Conservation (phyloP, 371 early-diverging fungal genomes). For the Circinella umbellata region DNA sequence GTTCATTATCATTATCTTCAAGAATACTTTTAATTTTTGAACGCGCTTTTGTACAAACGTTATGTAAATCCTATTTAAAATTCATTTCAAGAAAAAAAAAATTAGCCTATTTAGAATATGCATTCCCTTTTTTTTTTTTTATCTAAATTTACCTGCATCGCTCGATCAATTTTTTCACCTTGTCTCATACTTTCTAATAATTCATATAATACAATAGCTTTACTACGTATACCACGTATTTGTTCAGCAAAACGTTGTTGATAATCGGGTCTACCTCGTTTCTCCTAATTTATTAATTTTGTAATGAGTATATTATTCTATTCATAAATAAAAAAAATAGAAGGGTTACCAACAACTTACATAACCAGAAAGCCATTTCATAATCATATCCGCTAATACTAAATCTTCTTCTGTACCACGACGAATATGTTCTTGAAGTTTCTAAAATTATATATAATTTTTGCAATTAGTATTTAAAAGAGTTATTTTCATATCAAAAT, state of each 20-base stretch:
- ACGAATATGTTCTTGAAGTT: constrained; percentile 95
- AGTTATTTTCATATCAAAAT: neutral
- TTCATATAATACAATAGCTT: constrained; percentile 79
- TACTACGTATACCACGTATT: constrained; percentile 81
- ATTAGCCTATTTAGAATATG: neutral
- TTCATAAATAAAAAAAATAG: neutral
- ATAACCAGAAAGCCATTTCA: constrained; percentile 97
- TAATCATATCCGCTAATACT: constrained; percentile 92
- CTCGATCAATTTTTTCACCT: constrained; percentile 65
- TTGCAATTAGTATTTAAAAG: too few relatives aligned
- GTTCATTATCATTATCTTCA: constrained; percentile 37
- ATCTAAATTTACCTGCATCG: constrained; percentile 25
- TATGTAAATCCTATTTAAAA: constrained; percentile 46
- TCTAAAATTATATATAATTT: constrained; percentile 53
- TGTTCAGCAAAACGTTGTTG: constrained; percentile 80
- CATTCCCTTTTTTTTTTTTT: neutral
- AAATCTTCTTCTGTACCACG: constrained; percentile 92
- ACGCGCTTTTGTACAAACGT: constrained; percentile 36
- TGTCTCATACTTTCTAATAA: constrained; percentile 72
- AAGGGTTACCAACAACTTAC: constrained; percentile 52
- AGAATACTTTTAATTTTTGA: constrained; percentile 78
- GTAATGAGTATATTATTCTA: too few relatives aligned
- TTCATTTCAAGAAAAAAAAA: neutral
- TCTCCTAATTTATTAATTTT: constrained; percentile 56
- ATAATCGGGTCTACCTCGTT: constrained; percentile 80